Evolutionary conservation across 345 rosid genomes (phyloP).

Genomic region (Limnanthes douglasii): DNA sequence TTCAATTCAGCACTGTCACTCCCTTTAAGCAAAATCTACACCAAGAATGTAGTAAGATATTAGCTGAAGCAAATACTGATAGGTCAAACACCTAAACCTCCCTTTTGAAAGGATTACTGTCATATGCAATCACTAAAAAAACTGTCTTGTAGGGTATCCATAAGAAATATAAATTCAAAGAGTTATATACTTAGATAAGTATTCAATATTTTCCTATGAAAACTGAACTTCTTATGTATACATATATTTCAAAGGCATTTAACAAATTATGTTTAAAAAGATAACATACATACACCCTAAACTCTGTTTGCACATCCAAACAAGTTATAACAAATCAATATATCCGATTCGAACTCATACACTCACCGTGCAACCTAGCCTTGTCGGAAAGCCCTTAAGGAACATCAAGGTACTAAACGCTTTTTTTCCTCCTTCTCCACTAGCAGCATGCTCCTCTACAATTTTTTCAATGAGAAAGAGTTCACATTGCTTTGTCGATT

Average conservation of each 20-base stretch:
- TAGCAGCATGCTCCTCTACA: constrained; percentile 58
- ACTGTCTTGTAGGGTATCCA: no score
- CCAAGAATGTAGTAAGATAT: constrained; percentile 5
- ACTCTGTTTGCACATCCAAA: no score
- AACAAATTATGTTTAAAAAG: background rate
- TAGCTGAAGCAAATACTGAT: constrained; percentile 8
- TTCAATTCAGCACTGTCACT: constrained; percentile 67
- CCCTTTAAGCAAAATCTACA: constrained; percentile 89
- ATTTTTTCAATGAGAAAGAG: constrained; percentile 73
- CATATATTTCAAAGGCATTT: no score
- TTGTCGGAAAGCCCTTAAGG: constrained; percentile 73
- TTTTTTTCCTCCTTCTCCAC: constrained; percentile 55
- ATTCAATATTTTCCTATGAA: no score
- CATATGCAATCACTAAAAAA: no score
- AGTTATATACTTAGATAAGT: no score
- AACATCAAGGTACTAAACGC: constrained; percentile 88
- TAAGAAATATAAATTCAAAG: no score
- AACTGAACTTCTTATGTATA: no score
- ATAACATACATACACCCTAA: background rate
- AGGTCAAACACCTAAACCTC: no score
- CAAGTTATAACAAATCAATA: no score
- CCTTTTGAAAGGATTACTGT: no score
- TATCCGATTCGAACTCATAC: constrained; percentile 1
- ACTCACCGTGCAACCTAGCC: constrained; percentile 88
- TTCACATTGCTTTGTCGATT: constrained; percentile 65